A percentile compares a stretch with the other conserved stretches of the same genome.
These are phyloP conservation scores for Rusavskia elegans DNA, from an alignment of 495 filamentous ascomycete genomes.

Conservation along the genomic window DNA sequence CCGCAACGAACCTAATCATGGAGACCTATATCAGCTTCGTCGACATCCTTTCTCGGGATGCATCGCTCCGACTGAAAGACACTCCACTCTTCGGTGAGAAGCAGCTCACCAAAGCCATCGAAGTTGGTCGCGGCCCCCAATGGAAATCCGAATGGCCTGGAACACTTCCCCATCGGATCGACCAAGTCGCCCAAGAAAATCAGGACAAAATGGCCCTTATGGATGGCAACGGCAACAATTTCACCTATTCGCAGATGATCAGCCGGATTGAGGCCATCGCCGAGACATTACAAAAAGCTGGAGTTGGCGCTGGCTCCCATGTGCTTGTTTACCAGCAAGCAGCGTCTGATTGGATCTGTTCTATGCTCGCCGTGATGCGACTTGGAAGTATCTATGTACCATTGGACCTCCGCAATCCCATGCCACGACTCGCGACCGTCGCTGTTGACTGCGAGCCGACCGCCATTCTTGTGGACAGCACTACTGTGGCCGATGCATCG, in stretches of 20 bases:
- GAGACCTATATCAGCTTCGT: constrained; percentile 5
- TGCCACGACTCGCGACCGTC: constrained; percentile 18
- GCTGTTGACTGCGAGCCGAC: constrained; percentile 8
- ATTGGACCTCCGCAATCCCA: constrained; percentile 26
- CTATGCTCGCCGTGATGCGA: constrained; percentile 34
- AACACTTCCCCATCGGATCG: constrained; percentile 6
- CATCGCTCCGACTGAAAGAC: neutral
- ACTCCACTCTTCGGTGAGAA: constrained; percentile 3
- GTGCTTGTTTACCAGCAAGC: constrained; percentile 13
- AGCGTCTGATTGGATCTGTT: constrained; percentile 26
- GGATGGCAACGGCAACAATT: constrained; percentile 6
- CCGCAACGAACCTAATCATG: neutral
- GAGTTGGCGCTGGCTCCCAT: constrained; percentile 2
- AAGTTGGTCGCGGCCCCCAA: constrained; percentile 8
- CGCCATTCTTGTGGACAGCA: neutral
- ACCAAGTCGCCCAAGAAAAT: constrained; percentile 2
- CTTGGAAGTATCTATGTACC: constrained; percentile 36
- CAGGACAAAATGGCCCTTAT: constrained; percentile 2
- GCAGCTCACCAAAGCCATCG: neutral
- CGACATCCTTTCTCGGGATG: neutral
- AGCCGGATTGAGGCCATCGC: constrained; percentile 7
- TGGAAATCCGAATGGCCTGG: constrained; percentile 3
- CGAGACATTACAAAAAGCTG: constrained; percentile 3
- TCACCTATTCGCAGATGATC: constrained; percentile 6
- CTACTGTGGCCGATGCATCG: neutral